Evolutionary conservation across 2,329 filamentous ascomycete genomes (phyloP), one percentile per base, ranked within the genome.

Genomic region (Plenodomus lindquistii): DNA sequence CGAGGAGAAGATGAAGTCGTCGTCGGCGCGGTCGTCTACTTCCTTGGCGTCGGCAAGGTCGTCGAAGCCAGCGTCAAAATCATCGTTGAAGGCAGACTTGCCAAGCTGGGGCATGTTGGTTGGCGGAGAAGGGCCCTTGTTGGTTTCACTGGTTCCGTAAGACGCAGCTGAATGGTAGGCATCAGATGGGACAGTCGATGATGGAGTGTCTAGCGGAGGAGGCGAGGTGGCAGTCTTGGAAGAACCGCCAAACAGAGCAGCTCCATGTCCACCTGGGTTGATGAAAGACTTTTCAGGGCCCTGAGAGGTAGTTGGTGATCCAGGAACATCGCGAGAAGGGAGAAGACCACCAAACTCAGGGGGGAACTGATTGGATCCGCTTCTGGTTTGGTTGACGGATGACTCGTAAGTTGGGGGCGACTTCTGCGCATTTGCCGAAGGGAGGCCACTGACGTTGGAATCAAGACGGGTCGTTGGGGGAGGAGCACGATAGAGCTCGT

Each of bases 41-140:
- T 94, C 90, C 67, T 91, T 90, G 37, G 90, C 90, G 64, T 95
- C 90, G 50, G 90, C 86, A 15, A 95, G 81, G 46, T 89, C 89
- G 61, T 90, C 88, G 59, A 94, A 94, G 36, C 91, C 89, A 56
- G 86, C 83, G 41, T 91, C 89, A 51, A 91, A 84, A 42, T 91
- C 88, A 45, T 81, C 79, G 52, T 89, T 86, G 67, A 91, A 90
- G 1, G 83, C 79, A 18, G 80, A 74, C 55, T 77, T 78, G 15
- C 71, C 62, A 1, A 75, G 65, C 49, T 73, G 70, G 29, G 69
- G 60, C 19, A 67, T 66, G 44, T 71, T 69, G 27, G 47, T 41
- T 17, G 58, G 44, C 3, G 65, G 62, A 3, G 65, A 67, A 15
- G 66, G 52, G 15, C 60, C 63, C 47, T 66, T 66, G 48, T 71